Conservation (phyloP, 768 basidiomycete species). For the Termitomyces sp. region DNA sequence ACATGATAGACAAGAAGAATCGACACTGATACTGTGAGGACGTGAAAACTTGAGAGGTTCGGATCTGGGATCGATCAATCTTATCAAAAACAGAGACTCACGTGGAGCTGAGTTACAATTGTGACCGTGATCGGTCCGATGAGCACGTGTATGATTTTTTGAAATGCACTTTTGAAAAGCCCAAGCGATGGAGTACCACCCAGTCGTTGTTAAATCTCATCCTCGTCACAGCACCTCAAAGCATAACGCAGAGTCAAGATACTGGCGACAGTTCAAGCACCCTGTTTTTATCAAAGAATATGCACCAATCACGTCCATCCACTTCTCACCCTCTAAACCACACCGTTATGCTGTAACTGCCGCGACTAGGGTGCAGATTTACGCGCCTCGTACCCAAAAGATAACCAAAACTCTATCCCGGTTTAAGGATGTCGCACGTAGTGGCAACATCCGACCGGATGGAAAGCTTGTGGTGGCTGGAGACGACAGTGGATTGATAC, state of each 20-base stretch:
- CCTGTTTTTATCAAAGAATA: slow-evolving; percentile 97
- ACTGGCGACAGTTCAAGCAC: slow-evolving; percentile 85
- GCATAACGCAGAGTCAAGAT: slow-evolving; percentile 70
- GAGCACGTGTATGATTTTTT: slow-evolving; percentile 21
- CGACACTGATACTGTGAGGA: not conserved
- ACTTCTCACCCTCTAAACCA: slow-evolving; percentile 84
- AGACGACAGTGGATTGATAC: slow-evolving; percentile 87
- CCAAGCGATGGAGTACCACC: slow-evolving; percentile 70
- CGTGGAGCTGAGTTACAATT: slow-evolving; percentile 12
- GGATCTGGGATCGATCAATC: slow-evolving; percentile 17
- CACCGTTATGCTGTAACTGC: slow-evolving; percentile 96
- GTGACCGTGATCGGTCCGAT: slow-evolving; percentile 1
- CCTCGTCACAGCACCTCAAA: slow-evolving; percentile 47
- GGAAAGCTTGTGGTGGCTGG: slow-evolving; percentile 95
- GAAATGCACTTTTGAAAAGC: not conserved
- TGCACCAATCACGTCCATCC: slow-evolving; percentile 90
- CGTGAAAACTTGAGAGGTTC: slow-evolving; percentile 13
- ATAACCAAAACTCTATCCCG: slow-evolving; percentile 93
- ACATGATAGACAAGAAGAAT: slow-evolving; percentile 40
- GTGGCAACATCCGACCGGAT: slow-evolving; percentile 84
- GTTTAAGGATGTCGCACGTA: slow-evolving; percentile 94
- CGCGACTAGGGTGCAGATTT: slow-evolving; percentile 90
- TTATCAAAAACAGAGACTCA: slow-evolving; percentile 19
- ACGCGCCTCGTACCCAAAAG: slow-evolving; percentile 94
- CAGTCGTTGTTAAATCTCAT: slow-evolving; percentile 63